These are phyloP conservation scores for Paramarasmius palmivorus DNA, from an alignment of 1,284 basidiomycete species.

Conservation along the genomic window DNA sequence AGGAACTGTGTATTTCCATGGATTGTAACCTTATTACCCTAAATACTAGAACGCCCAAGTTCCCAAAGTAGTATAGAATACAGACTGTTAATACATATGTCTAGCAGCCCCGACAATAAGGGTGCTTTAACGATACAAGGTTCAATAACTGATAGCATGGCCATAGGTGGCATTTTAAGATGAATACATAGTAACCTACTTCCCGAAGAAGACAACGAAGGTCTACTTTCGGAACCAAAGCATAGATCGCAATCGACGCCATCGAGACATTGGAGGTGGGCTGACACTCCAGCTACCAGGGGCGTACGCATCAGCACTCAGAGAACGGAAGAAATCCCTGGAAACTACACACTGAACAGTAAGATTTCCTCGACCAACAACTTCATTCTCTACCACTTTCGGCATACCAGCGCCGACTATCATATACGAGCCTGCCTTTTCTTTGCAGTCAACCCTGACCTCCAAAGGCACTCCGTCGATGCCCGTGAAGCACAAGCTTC, in stretches of 20 bases:
- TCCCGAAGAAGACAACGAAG: background rate
- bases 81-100: too few relatives aligned
- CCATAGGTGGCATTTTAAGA: background rate
- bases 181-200: background rate
- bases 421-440: constrained; percentile 41
- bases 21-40: too few relatives aligned
- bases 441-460: constrained; percentile 69
- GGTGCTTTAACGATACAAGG: too few relatives aligned
- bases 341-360: constrained; percentile 61
- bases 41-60: too few relatives aligned
- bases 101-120: too few relatives aligned
- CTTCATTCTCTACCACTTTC: constrained; percentile 61
- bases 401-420: constrained; percentile 83
- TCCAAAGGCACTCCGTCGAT: constrained; percentile 70
- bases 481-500: constrained; percentile 58
- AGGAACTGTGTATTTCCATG: too few relatives aligned
- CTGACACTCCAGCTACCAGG: constrained; percentile 7
- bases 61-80: too few relatives aligned
- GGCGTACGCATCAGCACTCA: background rate
- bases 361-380: constrained; percentile 75
- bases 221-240: constrained; percentile 6
- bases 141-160: too few relatives aligned
- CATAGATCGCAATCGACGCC: constrained; percentile 1
- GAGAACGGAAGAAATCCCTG: constrained; percentile 10
- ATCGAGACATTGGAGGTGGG: constrained; percentile 2